These are phyloP conservation scores for Poteriospumella lacustris DNA, from an alignment of 108 stramenopile genomes.

Conservation along the genomic window DNA sequence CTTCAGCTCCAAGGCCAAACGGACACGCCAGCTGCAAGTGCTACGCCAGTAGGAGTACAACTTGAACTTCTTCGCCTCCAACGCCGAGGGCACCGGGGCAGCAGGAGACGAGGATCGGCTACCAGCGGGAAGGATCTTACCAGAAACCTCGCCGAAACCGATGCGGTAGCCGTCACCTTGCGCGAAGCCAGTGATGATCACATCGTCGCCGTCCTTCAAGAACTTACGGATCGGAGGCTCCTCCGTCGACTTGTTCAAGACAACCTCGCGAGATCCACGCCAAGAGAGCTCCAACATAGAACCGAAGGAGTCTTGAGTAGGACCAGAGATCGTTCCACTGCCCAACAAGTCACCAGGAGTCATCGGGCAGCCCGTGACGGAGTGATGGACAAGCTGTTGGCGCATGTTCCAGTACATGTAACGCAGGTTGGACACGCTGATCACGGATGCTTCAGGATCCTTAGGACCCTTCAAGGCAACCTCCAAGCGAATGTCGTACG, in stretches of 20 bases:
- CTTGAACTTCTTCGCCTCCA: too few species aligned
- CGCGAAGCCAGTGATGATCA: conserved; percentile 70
- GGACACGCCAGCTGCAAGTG: conserved; percentile 64
- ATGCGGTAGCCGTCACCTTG: conserved; percentile 54
- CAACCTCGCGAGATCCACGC: conserved; percentile 67
- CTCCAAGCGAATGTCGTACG: conserved; percentile 67
- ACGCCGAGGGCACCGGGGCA: too few species aligned
- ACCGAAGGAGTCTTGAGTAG: conserved; percentile 59
- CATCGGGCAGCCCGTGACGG: conserved; percentile 79
- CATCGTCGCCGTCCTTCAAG: conserved; percentile 75
- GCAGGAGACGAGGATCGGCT: too few species aligned
- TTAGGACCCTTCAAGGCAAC: conserved; percentile 59
- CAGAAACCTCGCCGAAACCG: conserved; percentile 64
- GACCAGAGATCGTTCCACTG: conserved; percentile 76
- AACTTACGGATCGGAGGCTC: conserved; percentile 61
- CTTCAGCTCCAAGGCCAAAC: conserved; percentile 66
- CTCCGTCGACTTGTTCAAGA: conserved; percentile 34
- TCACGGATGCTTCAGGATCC: conserved; percentile 39
- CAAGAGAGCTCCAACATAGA: conserved; percentile 80
- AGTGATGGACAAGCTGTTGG: conserved; percentile 84
- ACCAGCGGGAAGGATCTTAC: conserved; percentile 64
- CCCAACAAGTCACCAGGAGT: conserved; percentile 76
- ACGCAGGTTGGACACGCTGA: conserved; percentile 67
- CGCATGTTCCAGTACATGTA: conserved; percentile 79
- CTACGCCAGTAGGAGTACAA: conserved; percentile 63